Conservation (phyloP, 495 filamentous ascomycete species). For the Bombardia bombarda region DNA sequence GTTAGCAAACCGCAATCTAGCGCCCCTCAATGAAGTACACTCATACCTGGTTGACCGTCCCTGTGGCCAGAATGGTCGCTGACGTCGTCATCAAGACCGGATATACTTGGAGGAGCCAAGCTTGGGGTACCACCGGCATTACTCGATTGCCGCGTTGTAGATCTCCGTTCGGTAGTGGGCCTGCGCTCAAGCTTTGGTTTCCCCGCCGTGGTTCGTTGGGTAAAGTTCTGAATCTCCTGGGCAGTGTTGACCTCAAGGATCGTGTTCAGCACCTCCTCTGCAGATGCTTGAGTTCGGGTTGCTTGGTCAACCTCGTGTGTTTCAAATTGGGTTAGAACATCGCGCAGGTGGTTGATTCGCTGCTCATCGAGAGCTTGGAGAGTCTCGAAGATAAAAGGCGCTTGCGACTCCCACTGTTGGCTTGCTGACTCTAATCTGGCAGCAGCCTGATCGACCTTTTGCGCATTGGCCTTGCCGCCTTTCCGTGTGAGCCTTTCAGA, state of each 20-base stretch:
- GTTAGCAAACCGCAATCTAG: slow-evolving; percentile 6
- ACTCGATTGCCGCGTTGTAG: slow-evolving; percentile 31
- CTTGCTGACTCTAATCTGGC: slow-evolving; percentile 66
- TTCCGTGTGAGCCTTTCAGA: slow-evolving; percentile 78
- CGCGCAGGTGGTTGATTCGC: slow-evolving; percentile 82
- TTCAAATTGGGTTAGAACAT: slow-evolving; percentile 84
- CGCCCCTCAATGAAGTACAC: too few relatives aligned
- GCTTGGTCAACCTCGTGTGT: slow-evolving; percentile 90
- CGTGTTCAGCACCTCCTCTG: slow-evolving; percentile 74
- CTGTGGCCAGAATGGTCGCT: slow-evolving; percentile 53
- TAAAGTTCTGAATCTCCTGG: slow-evolving; percentile 86
- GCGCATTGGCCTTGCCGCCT: slow-evolving; percentile 68
- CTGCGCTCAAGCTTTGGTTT: slow-evolving; percentile 41
- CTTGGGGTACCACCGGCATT: slow-evolving; percentile 22
- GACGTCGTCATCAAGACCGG: slow-evolving; percentile 43
- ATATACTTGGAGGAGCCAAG: slow-evolving; percentile 19
- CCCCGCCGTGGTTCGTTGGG: slow-evolving; percentile 39
- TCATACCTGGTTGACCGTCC: slow-evolving; percentile 41
- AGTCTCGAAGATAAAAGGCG: slow-evolving; percentile 91
- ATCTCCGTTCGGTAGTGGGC: too few relatives aligned
- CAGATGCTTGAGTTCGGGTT: slow-evolving; percentile 63
- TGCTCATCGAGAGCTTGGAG: slow-evolving; percentile 88
- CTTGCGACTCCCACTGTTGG: slow-evolving; percentile 89
- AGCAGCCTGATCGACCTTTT: slow-evolving; percentile 70
- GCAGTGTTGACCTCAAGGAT: slow-evolving; percentile 82